Evolutionary conservation across 2,329 filamentous ascomycete genomes (phyloP).

Genomic region (Pseudogymnoascus sp.): DNA sequence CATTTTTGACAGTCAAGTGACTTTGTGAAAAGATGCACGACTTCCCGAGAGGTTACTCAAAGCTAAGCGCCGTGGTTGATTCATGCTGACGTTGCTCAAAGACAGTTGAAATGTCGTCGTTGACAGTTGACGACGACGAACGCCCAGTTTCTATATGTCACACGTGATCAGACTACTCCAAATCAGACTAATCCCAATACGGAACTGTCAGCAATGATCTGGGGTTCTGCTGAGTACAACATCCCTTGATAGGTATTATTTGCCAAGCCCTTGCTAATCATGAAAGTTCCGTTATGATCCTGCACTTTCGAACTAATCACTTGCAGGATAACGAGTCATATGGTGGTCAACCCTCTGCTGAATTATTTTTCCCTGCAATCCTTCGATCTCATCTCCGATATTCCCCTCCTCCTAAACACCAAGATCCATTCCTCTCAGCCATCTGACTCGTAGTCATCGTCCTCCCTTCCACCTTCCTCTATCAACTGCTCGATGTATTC

Average conservation of each 20-base stretch:
- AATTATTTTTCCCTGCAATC: neutral
- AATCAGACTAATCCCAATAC: neutral
- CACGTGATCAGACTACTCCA: neutral
- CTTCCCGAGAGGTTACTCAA: neutral
- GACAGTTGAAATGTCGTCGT: neutral
- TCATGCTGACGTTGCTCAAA: neutral
- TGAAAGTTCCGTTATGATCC: neutral
- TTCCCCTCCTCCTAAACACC: neutral
- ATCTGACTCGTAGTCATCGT: neutral
- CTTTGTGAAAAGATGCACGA: neutral
- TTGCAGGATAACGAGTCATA: neutral
- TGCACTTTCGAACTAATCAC: neutral
- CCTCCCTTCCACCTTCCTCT: neutral
- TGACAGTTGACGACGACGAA: neutral
- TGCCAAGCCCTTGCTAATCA: neutral
- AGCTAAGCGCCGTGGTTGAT: neutral
- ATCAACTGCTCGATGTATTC: slow-evolving; percentile 12
- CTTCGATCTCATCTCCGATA: neutral
- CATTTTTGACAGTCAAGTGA: slow-evolving; percentile 5
- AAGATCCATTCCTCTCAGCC: neutral
- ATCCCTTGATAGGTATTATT: neutral
- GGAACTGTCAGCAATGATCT: neutral
- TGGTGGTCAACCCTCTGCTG: neutral
- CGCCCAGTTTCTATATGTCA: neutral
- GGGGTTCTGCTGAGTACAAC: neutral